These are phyloP conservation scores for Penicillium pancosmium DNA, from an alignment of 495 filamentous ascomycete genomes.

Conservation along the genomic window DNA sequence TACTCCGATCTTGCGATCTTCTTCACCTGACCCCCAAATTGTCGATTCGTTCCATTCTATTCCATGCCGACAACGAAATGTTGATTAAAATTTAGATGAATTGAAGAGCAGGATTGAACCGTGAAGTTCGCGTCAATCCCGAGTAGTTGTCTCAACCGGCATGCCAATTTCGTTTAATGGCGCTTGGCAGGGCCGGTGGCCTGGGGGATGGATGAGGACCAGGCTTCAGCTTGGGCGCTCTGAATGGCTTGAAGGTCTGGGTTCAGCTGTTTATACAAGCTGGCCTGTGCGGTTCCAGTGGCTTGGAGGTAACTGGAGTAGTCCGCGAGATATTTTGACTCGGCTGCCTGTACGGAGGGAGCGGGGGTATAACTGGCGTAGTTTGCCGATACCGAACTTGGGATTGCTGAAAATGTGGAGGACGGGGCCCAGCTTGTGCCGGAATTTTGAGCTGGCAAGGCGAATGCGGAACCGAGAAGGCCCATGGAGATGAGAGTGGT, in stretches of 20 bases:
- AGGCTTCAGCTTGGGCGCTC: background rate
- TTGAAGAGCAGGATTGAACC: too few species aligned
- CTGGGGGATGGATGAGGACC: background rate
- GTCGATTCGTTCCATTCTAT: background rate
- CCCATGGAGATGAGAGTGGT: background rate
- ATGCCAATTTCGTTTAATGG: background rate
- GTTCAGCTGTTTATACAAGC: background rate
- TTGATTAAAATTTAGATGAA: background rate
- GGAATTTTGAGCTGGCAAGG: background rate
- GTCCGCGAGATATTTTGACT: background rate
- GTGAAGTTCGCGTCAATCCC: too few species aligned
- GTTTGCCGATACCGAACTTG: background rate
- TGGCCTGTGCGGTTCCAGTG: background rate
- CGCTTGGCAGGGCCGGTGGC: background rate
- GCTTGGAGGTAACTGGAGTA: background rate
- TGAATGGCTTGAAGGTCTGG: conserved; percentile 1
- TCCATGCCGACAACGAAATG: background rate
- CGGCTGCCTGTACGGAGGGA: background rate
- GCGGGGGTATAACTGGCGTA: background rate
- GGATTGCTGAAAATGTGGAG: background rate
- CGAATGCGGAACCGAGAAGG: background rate
- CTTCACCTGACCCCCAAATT: background rate
- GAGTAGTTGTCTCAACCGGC: background rate
- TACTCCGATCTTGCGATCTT: too few species aligned
- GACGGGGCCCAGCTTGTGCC: background rate